A percentile compares a stretch with the other conserved stretches of the same genome.
Evolutionary conservation across 2,329 filamentous ascomycete genomes (phyloP).

Genomic region (Lachnellula suecica): DNA sequence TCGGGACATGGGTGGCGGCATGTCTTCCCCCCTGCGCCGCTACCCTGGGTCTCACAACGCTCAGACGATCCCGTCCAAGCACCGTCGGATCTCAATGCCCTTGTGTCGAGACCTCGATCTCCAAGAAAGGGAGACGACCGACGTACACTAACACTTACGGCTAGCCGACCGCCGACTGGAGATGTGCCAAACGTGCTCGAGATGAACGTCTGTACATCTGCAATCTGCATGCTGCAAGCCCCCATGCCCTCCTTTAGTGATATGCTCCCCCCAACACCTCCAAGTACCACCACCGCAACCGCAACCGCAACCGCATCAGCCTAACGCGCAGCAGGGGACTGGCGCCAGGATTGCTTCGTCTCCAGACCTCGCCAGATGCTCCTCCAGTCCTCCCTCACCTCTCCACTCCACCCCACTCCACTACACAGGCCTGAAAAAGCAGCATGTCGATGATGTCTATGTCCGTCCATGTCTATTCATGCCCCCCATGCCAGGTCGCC

Average conservation of each 20-base stretch:
- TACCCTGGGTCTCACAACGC: conserved; percentile 3
- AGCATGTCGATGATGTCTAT: not conserved
- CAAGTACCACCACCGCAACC: too few species aligned
- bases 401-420: conserved; percentile 5
- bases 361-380: conserved; percentile 15
- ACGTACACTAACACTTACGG: too few species aligned
- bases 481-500: too few species aligned
- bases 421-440: not conserved
- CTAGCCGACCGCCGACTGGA: too few species aligned
- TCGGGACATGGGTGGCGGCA: not conserved
- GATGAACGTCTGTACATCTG: not conserved
- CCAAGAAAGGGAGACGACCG: conserved; percentile 6
- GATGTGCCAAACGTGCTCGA: too few species aligned
- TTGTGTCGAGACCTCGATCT: not conserved
- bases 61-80: conserved; percentile 18
- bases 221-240: not conserved
- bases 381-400: not conserved
- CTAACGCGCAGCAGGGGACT: conserved; percentile 1
- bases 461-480: too few species aligned
- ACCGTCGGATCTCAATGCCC: conserved; percentile 9
- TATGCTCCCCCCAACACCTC: too few species aligned
- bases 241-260: not conserved
- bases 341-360: conserved; percentile 14
- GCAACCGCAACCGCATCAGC: not conserved
- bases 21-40: not conserved